Evolutionary conservation across 1,139 yeast genomes (phyloP).

Genomic region (Nakaseomyces uthaithaninus): DNA sequence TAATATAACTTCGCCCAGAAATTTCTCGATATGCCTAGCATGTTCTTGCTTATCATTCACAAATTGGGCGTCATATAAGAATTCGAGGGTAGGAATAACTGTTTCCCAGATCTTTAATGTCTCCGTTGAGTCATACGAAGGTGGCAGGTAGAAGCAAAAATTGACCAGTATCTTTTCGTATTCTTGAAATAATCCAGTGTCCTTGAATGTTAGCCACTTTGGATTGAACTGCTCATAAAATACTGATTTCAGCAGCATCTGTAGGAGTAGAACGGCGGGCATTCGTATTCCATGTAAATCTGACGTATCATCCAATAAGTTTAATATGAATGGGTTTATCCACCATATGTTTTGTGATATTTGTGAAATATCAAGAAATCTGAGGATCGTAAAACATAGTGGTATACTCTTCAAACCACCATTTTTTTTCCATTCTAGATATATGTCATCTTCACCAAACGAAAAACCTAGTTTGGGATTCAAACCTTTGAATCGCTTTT

Average conservation of each 20-base stretch:
- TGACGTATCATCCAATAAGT: slow-evolving; percentile 27
- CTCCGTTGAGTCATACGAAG: slow-evolving; percentile 18
- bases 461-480: slow-evolving; percentile 19
- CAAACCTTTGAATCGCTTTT: slow-evolving; percentile 7
- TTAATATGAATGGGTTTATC: slow-evolving; percentile 31
- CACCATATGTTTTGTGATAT: slow-evolving; percentile 28
- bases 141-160: slow-evolving; percentile 28
- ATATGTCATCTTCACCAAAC: slow-evolving; percentile 18
- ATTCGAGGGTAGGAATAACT: slow-evolving; percentile 22
- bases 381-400: slow-evolving; percentile 20
- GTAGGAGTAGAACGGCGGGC: slow-evolving; percentile 21
- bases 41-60: slow-evolving; percentile 8
- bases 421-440: slow-evolving; percentile 18
- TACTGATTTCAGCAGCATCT: slow-evolving; percentile 13
- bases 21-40: slow-evolving; percentile 12
- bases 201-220: slow-evolving; percentile 20
- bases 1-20: slow-evolving; percentile 22
- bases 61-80: slow-evolving; percentile 18
- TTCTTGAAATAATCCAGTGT: slow-evolving; percentile 23
- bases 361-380: slow-evolving; percentile 15
- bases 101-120: slow-evolving; percentile 18
- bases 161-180: slow-evolving; percentile 23
- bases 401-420: slow-evolving; percentile 27
- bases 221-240: slow-evolving; percentile 10
- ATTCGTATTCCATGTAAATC: slow-evolving; percentile 22